Evolutionary conservation across 2,329 filamentous ascomycete genomes (phyloP).

Genomic region (Cercospora zeina): DNA sequence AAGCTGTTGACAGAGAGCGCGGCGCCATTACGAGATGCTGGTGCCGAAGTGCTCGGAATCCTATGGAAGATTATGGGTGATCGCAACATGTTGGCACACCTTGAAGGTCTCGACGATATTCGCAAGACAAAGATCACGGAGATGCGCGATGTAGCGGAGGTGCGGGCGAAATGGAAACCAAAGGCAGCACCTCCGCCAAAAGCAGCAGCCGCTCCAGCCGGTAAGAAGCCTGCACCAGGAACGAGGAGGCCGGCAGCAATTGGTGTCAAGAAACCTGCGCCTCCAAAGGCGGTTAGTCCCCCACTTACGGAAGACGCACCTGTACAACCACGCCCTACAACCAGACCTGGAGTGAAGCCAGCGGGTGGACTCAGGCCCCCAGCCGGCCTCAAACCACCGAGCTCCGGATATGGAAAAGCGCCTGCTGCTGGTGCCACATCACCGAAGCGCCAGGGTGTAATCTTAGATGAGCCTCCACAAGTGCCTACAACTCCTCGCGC

Average conservation of each 20-base stretch:
- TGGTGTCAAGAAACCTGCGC: conserved; percentile 52
- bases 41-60: conserved; percentile 88
- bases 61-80: conserved; percentile 99
- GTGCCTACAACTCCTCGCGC: conserved; percentile 44
- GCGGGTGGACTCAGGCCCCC: conserved; percentile 34
- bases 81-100: conserved; percentile 85
- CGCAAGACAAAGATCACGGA: conserved; percentile 95
- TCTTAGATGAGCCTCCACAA: conserved; percentile 34
- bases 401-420: conserved; percentile 40
- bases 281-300: conserved; percentile 43
- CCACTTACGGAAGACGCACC: conserved; percentile 53
- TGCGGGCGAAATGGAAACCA: conserved; percentile 88
- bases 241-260: conserved; percentile 46
- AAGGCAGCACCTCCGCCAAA: conserved; percentile 68
- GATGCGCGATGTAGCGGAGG: conserved; percentile 76
- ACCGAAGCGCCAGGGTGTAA: conserved; percentile 37
- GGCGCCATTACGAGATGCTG: conserved; percentile 80
- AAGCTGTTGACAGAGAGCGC: conserved; percentile 89
- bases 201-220: conserved; percentile 53
- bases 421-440: conserved; percentile 34
- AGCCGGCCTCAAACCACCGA: conserved; percentile 40
- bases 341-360: conserved; percentile 51
- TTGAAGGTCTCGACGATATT: conserved; percentile 93
- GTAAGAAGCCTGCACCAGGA: conserved; percentile 55
- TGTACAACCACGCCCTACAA: conserved; percentile 59